Evolutionary conservation across 2,329 filamentous ascomycete species (phyloP).

Genomic region (Venturia oleaginea): DNA sequence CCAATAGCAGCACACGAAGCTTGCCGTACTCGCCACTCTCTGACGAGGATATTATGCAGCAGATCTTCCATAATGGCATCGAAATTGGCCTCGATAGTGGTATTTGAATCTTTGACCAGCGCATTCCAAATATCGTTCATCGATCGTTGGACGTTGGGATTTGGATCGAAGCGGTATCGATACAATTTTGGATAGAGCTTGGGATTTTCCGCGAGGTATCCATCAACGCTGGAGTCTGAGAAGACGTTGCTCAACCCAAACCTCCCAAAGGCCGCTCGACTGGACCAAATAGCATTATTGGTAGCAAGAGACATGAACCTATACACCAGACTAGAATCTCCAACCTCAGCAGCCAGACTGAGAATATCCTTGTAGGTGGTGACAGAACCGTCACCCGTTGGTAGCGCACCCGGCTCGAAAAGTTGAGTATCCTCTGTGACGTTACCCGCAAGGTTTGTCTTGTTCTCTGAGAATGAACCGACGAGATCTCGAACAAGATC

Average conservation of each 20-base stretch:
- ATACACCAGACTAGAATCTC: constrained; percentile 92
- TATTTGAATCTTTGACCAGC: constrained; percentile 77
- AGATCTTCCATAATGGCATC: constrained; percentile 83
- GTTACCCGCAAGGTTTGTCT: constrained; percentile 59
- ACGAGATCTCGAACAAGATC: constrained; percentile 82
- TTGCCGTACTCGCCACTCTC: constrained; percentile 88
- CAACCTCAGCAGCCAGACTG: constrained; percentile 88
- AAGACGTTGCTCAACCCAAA: constrained; percentile 90
- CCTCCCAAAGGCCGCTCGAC: constrained; percentile 87
- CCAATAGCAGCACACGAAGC: constrained; percentile 85
- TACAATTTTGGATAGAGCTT: constrained; percentile 94
- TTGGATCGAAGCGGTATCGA: constrained; percentile 91
- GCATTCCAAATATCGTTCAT: constrained; percentile 99
- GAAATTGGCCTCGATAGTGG: constrained; percentile 71
- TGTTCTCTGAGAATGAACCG: constrained; percentile 68
- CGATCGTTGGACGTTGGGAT: constrained; percentile 80
- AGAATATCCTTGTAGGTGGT: constrained; percentile 98
- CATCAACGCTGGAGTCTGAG: constrained; percentile 65
- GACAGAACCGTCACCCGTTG: constrained; percentile 82
- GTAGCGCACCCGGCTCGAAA: constrained; percentile 82
- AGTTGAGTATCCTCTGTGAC: constrained; percentile 87
- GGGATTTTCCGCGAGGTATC: constrained; percentile 67
- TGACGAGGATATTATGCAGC: constrained; percentile 74
- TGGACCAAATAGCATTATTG: constrained; percentile 94
- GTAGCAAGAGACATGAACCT: constrained; percentile 96